A percentile compares a stretch with the other conserved stretches of the same genome.
phyloP scores from a whole-genome alignment of 139 green algal genomes.

The Mesotaenium endlicherianum region DNA sequence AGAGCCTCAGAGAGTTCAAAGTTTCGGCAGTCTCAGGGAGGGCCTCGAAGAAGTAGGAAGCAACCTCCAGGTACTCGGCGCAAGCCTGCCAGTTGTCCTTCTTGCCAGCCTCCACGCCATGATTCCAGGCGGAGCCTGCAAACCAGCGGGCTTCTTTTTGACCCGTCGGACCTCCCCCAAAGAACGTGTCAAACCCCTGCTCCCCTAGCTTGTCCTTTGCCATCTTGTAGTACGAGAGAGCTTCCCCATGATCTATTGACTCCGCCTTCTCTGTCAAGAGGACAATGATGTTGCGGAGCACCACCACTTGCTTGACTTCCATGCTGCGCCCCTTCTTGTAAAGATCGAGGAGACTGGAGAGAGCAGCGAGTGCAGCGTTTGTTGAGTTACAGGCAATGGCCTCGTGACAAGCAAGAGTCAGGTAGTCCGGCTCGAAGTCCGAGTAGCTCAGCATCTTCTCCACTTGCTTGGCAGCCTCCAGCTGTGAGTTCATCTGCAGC shows the following conservation, averaged over 20 bases:
- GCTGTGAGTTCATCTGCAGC: conserved; percentile 5
- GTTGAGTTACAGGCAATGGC: conserved; percentile 13
- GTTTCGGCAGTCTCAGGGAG: conserved; percentile 22
- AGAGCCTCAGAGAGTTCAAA: neutral
- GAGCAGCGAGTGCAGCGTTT: conserved; percentile 7
- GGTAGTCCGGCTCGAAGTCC: conserved; percentile 40
- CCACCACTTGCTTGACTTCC: conserved; percentile 15
- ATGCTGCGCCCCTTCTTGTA: neutral
- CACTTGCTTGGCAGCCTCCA: conserved; percentile 5
- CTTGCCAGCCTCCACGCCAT: conserved; percentile 41
- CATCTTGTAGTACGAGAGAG: conserved; percentile 10
- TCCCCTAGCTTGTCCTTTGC: neutral
- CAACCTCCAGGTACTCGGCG: neutral
- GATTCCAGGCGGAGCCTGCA: conserved; percentile 27
- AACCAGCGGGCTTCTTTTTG: conserved; percentile 31
- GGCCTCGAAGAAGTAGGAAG: neutral
- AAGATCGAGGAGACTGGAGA: conserved; percentile 17
- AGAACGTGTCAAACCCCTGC: conserved; percentile 2
- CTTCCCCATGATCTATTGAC: neutral
- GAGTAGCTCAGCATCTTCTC: conserved; percentile 23
- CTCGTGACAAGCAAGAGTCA: conserved; percentile 32
- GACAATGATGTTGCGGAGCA: conserved; percentile 34
- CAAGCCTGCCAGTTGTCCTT: neutral
- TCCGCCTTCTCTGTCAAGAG: neutral
- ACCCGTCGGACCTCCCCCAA: conserved; percentile 1